Base-by-base conservation (phyloP, 768 basidiomycete species). In the Botryobasidium botryosum region DNA sequence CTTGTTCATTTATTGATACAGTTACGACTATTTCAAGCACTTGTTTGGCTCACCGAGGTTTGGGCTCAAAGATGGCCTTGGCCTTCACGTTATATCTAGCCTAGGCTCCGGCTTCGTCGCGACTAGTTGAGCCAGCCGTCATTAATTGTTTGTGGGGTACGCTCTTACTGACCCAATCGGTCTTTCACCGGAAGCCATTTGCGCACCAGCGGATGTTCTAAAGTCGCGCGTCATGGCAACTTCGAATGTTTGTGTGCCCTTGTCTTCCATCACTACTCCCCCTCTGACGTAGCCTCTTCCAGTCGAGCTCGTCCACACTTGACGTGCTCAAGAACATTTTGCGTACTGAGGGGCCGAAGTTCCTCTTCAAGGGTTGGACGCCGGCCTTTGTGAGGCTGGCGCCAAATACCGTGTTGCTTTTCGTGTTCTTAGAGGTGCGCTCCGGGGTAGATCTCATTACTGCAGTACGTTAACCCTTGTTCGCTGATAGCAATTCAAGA, bases 351-450 rank as follows among this genome's bases (percentile, higher is more conserved):
- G 50, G 50, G 12, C 47, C 45, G 6, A 20, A 25, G 18, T 47
- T 44, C 47, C 43, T 51, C 15, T 51, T 51, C 35, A 44, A 43
- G 23, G 50, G 50, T 5, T 51, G 50, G 50, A 51, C 50, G 3
- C 50, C 50, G 12, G 40, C 50, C 8, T 51, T 49, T 39, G 37
- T 44, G 20, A 47, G 50, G 23, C 41, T 49, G 6, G 48, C 48
- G 12, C 48, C 50, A 18, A 51, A 51, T 41, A 49, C 50, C 13
- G 23, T 51, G 5, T 32, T 51, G 12, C 48, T 51, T 7, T 51
- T 51, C 35, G 47, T 51, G 6, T 43, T 51, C 37, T 41, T 51
- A 10, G 50, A 51, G 42, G 49, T 50, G 37, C 17, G 49, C 27
- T 17, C 31, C 17, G 31, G 8, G 10, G 31, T 33, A 8, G 17